phyloP scores from a whole-genome alignment of 2,329 filamentous ascomycete genomes.

The Sclerotinia spermophila region DNA sequence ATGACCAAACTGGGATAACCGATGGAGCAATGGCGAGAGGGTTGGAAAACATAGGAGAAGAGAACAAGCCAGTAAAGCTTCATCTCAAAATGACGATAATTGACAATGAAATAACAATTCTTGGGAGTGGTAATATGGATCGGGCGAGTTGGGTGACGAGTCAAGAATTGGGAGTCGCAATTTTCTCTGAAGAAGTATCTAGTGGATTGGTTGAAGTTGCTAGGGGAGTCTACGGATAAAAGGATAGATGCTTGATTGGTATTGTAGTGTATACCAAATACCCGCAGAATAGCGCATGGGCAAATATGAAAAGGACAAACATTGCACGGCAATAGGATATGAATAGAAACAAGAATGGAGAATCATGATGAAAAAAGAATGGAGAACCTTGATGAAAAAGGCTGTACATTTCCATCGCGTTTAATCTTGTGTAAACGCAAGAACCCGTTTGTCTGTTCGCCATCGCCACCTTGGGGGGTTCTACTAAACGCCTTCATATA shows the following conservation, averaged over 20 bases:
- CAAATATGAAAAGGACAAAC: background rate
- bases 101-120: slow-evolving; percentile 62
- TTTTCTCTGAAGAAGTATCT: slow-evolving; percentile 44
- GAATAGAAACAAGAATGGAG: background rate
- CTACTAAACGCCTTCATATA: slow-evolving; percentile 2
- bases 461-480: background rate
- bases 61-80: slow-evolving; percentile 61
- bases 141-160: slow-evolving; percentile 83
- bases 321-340: background rate
- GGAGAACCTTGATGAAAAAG: background rate
- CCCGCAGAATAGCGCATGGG: background rate
- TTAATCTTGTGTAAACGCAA: background rate
- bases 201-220: slow-evolving; percentile 21
- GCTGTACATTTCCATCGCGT: too few relatives aligned
- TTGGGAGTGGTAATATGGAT: slow-evolving; percentile 83
- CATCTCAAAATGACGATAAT: slow-evolving; percentile 77
- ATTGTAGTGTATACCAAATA: background rate
- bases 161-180: slow-evolving; percentile 71
- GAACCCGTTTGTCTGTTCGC: background rate
- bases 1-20: background rate
- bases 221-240: slow-evolving; percentile 17
- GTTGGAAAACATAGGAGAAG: slow-evolving; percentile 3
- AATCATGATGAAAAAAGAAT: background rate
- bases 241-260: background rate
- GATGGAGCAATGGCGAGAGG: background rate